Percentiles rank a stretch among this genome's conserved stretches.
Evolutionary conservation across 148 eudicot genomes (phyloP).

Genomic region (Chenopodium suecicum): DNA sequence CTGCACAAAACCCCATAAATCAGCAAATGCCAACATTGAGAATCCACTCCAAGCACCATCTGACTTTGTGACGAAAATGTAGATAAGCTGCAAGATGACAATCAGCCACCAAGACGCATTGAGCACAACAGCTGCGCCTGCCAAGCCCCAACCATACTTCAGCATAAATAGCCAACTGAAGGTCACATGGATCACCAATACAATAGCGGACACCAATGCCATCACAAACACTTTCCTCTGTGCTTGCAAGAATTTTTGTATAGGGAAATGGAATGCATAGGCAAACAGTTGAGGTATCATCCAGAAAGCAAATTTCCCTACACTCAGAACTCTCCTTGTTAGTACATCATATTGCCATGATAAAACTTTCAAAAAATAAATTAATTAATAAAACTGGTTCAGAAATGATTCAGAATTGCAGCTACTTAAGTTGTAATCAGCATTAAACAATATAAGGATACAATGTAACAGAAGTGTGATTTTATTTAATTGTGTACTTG

Average conservation of each 20-base stretch:
- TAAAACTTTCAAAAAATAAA: too few species aligned
- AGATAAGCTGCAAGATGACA: slow-evolving; percentile 50
- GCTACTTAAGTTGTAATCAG: not conserved
- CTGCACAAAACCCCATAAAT: slow-evolving; percentile 69
- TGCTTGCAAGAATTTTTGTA: slow-evolving; percentile 79
- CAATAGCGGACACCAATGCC: slow-evolving; percentile 53
- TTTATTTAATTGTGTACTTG: not conserved
- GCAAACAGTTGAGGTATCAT: slow-evolving; percentile 81
- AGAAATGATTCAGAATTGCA: not conserved
- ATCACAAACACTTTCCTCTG: slow-evolving; percentile 74
- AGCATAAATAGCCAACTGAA: slow-evolving; percentile 73
- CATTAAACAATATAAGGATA: not conserved
- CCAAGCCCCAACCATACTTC: slow-evolving; percentile 60
- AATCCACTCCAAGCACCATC: slow-evolving; percentile 86
- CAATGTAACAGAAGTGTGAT: not conserved
- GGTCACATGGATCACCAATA: slow-evolving; percentile 48
- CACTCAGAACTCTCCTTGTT: slow-evolving; percentile 19
- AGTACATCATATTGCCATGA: not conserved
- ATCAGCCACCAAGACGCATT: slow-evolving; percentile 80
- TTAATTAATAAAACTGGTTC: too few species aligned
- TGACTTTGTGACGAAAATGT: slow-evolving; percentile 57
- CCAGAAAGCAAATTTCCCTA: slow-evolving; percentile 67
- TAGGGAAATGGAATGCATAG: slow-evolving; percentile 70
- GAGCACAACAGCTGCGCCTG: slow-evolving; percentile 67
- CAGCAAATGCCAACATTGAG: slow-evolving; percentile 65